Conservation (phyloP, 768 basidiomycete species). For the Rhodotorula babjevae region DNA sequence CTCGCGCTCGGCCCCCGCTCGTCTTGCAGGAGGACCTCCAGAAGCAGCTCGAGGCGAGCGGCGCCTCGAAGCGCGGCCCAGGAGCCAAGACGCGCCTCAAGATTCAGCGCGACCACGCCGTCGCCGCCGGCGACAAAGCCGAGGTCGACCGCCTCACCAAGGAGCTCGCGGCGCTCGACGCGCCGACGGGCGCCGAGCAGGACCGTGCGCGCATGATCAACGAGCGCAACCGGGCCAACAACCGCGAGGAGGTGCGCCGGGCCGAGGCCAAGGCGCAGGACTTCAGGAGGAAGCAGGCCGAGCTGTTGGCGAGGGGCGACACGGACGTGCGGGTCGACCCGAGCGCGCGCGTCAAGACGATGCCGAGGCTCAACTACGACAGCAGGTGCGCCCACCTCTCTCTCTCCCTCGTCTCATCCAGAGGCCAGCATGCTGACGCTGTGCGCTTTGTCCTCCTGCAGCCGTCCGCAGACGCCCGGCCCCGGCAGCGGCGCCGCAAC, state of each 20-base stretch:
- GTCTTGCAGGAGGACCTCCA: conserved; percentile 66
- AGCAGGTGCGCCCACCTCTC: conserved; percentile 11
- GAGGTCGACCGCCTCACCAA: conserved; percentile 63
- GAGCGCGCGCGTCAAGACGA: conserved; percentile 39
- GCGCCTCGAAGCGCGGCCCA: conserved; percentile 43
- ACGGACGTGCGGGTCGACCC: conserved; percentile 27
- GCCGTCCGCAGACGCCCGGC: conserved; percentile 21
- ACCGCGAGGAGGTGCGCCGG: conserved; percentile 69
- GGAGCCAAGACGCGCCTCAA: conserved; percentile 56
- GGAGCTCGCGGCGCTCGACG: conserved; percentile 59
- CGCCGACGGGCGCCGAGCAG: conserved; percentile 37
- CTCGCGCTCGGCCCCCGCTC: conserved; percentile 11
- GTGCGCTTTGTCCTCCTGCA: neutral
- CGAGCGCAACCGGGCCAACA: conserved; percentile 80
- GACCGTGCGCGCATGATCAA: conserved; percentile 68
- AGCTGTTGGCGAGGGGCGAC: conserved; percentile 35
- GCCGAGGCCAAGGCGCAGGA: conserved; percentile 69
- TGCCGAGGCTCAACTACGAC: conserved; percentile 33
- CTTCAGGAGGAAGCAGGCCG: conserved; percentile 54
- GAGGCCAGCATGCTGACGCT: neutral
- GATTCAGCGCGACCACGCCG: conserved; percentile 68
- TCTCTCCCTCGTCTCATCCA: too few species aligned
- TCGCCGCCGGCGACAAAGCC: conserved; percentile 63
- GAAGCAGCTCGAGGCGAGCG: conserved; percentile 70
- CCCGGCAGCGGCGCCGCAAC: conserved; percentile 1